Conservation (phyloP, 495 filamentous ascomycete genomes). For the Beverwykella pulmonaria region DNA sequence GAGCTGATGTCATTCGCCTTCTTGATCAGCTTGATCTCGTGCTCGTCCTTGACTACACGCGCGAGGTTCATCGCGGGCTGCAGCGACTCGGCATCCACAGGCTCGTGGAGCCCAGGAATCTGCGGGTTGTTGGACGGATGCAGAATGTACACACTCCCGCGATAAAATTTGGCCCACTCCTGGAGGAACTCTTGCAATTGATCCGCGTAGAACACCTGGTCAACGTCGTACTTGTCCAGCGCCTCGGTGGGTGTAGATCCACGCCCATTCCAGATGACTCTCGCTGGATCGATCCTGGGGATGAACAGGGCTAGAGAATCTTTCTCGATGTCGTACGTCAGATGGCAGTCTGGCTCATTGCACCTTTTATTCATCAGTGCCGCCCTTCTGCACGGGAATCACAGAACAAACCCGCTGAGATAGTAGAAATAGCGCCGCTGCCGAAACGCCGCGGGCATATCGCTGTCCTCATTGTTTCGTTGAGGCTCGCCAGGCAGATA, state of each 20-base stretch:
- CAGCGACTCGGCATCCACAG: slow-evolving; percentile 53
- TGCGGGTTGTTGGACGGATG: slow-evolving; percentile 33
- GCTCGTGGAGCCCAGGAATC: slow-evolving; percentile 6
- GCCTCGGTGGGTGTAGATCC: slow-evolving; percentile 57
- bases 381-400: not conserved
- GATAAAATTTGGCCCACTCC: slow-evolving; percentile 26
- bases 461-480: slow-evolving; percentile 60
- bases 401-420: slow-evolving; percentile 53
- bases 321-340: slow-evolving; percentile 64
- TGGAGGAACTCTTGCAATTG: slow-evolving; percentile 27
- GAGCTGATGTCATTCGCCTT: slow-evolving; percentile 77
- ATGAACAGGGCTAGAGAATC: slow-evolving; percentile 65
- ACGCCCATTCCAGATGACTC: slow-evolving; percentile 64
- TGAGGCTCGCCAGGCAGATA: slow-evolving; percentile 58
- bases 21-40: slow-evolving; percentile 78
- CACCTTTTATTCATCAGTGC: slow-evolving; percentile 37
- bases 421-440: slow-evolving; percentile 75
- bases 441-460: slow-evolving; percentile 62
- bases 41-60: slow-evolving; percentile 74
- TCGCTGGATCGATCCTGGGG: slow-evolving; percentile 57
- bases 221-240: slow-evolving; percentile 55
- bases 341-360: slow-evolving; percentile 61
- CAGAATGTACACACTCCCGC: slow-evolving; percentile 36
- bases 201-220: slow-evolving; percentile 32
- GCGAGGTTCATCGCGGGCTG: slow-evolving; percentile 70